phyloP scores from a whole-genome alignment of 139 green algal species.

The Chlorella sp. region DNA sequence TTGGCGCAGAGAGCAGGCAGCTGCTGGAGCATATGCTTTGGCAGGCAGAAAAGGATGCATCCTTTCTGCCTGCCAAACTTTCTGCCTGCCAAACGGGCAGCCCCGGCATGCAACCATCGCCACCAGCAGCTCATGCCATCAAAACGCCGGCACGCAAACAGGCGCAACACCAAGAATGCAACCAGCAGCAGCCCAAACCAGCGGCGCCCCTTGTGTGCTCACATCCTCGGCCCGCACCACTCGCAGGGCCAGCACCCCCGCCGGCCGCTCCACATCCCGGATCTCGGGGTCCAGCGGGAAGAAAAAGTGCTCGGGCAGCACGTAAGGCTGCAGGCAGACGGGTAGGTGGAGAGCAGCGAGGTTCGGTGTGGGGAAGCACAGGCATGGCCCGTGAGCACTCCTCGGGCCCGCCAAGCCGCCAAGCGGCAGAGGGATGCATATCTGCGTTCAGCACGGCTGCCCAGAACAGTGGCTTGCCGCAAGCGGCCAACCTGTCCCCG shows the following conservation, averaged over 20 bases:
- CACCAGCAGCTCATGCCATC: too few relatives aligned
- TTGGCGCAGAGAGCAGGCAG: too few relatives aligned
- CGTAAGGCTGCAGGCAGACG: neutral
- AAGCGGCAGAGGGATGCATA: neutral
- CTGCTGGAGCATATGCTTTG: too few relatives aligned
- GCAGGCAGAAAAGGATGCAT: too few relatives aligned
- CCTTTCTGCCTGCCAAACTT: too few relatives aligned
- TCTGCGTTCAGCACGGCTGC: neutral
- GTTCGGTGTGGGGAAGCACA: neutral
- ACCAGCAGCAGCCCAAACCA: too few relatives aligned
- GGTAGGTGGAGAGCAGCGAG: neutral
- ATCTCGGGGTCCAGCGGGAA: neutral
- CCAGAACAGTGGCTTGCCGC: neutral
- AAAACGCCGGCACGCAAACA: too few relatives aligned
- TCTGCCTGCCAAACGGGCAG: too few relatives aligned
- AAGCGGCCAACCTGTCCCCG: neutral
- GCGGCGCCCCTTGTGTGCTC: neutral
- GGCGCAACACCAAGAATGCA: too few relatives aligned
- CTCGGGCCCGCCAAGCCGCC: too few relatives aligned
- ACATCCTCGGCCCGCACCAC: neutral
- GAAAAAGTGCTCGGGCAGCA: slow-evolving; percentile 12
- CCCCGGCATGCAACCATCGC: too few relatives aligned
- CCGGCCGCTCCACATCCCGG: neutral
- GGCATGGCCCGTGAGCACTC: neutral
- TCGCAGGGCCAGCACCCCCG: neutral